Evolutionary conservation across 768 basidiomycete genomes (phyloP).

Genomic region (Hygrophorus pudorinus): DNA sequence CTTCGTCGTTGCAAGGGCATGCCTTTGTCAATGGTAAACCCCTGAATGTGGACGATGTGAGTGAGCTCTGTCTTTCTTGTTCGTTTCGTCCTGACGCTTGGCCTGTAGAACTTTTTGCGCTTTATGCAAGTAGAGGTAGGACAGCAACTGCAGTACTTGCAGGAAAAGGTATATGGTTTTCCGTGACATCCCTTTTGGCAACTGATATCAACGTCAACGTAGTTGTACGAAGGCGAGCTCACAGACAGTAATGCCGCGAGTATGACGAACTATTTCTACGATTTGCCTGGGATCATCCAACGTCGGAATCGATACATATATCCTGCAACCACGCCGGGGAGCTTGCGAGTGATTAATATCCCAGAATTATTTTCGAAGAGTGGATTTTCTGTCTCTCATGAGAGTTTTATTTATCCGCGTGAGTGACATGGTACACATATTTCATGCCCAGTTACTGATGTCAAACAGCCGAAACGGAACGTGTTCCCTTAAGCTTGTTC

Average conservation of each 20-base stretch:
- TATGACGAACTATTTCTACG: constrained; percentile 79
- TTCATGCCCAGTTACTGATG: neutral
- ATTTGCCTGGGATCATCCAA: constrained; percentile 61
- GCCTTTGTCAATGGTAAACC: constrained; percentile 88
- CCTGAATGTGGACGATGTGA: constrained; percentile 55
- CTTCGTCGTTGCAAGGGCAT: constrained; percentile 41
- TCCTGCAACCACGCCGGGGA: constrained; percentile 33
- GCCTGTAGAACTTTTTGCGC: constrained; percentile 51
- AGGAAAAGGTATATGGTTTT: constrained; percentile 48
- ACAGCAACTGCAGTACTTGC: constrained; percentile 56
- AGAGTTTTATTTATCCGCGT: constrained; percentile 44
- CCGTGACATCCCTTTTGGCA: neutral
- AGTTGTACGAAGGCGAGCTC: constrained; percentile 53
- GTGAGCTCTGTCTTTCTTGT: constrained; percentile 15
- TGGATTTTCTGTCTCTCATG: constrained; percentile 29
- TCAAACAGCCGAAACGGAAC: constrained; percentile 19
- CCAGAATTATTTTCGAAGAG: constrained; percentile 41
- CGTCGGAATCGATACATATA: constrained; percentile 74
- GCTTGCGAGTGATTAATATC: constrained; percentile 44
- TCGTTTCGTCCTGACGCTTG: constrained; percentile 1
- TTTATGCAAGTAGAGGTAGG: constrained; percentile 49
- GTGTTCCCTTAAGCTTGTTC: constrained; percentile 40
- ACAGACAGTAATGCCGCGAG: constrained; percentile 40
- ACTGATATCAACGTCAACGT: neutral
- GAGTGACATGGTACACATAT: constrained; percentile 3